phyloP scores from a whole-genome alignment of 140 eudicot species.

The Ambrosia hybrid region DNA sequence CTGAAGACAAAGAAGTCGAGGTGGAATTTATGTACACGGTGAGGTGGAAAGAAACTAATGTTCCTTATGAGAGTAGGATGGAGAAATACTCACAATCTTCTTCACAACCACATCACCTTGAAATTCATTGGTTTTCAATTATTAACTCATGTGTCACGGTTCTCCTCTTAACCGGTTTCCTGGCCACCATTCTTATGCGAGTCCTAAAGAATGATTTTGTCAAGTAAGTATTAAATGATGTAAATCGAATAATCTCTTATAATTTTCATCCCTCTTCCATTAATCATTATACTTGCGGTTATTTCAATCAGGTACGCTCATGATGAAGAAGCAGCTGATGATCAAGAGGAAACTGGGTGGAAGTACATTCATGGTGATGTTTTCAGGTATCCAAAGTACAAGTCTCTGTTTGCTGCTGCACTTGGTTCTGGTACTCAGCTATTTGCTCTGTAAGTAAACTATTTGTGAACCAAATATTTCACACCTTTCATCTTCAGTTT shows the following conservation, averaged over 20 bases:
- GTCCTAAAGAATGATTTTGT: constrained; percentile 68
- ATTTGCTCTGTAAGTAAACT: constrained; percentile 49
- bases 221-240: constrained; percentile 40
- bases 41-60: too few relatives aligned
- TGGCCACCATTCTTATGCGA: constrained; percentile 62
- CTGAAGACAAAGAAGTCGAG: too few relatives aligned
- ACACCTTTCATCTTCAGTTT: neutral
- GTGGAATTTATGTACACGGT: too few relatives aligned
- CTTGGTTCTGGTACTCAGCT: constrained; percentile 58
- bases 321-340: constrained; percentile 59
- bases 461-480: neutral
- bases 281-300: neutral
- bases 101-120: constrained; percentile 64
- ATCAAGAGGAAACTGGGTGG: constrained; percentile 67
- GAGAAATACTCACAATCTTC: constrained; percentile 59
- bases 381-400: constrained; percentile 56
- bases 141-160: constrained; percentile 73
- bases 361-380: constrained; percentile 58
- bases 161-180: constrained; percentile 63
- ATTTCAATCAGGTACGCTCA: constrained; percentile 48
- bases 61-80: constrained; percentile 28
- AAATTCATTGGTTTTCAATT: constrained; percentile 73
- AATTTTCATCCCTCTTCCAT: neutral
- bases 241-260: neutral
- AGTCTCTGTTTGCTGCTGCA: constrained; percentile 51